These are phyloP conservation scores for Lasiodiplodia hormozganensis DNA, from an alignment of 2,329 filamentous ascomycete species.

Conservation along the genomic window DNA sequence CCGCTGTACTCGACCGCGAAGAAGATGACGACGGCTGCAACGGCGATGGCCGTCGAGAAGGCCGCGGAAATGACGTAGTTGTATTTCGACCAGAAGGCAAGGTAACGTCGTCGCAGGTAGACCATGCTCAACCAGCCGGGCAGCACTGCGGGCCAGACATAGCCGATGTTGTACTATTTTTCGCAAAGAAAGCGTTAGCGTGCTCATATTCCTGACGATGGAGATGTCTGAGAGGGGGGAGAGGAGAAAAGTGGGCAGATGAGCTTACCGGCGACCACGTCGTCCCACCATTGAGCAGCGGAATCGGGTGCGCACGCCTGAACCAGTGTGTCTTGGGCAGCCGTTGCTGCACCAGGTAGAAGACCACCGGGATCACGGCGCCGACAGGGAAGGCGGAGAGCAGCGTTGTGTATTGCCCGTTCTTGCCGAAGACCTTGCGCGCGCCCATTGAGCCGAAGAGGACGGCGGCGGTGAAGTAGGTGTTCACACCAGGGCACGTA, in stretches of 20 bases:
- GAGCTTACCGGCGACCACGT: conserved; percentile 30
- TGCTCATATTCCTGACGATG: no score
- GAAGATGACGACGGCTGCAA: conserved; percentile 74
- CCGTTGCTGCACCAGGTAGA: conserved; percentile 53
- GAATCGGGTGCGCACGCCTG: conserved; percentile 44
- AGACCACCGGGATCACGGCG: conserved; percentile 63
- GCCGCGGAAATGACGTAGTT: conserved; percentile 78
- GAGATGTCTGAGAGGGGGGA: neutral
- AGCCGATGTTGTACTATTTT: conserved; percentile 56
- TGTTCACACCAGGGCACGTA: conserved; percentile 63
- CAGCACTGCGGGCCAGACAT: conserved; percentile 56
- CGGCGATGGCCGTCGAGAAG: conserved; percentile 70
- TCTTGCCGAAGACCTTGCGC: conserved; percentile 69
- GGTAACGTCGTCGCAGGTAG: conserved; percentile 54
- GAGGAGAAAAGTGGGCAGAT: neutral
- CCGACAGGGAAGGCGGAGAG: conserved; percentile 53
- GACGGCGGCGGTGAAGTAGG: conserved; percentile 70
- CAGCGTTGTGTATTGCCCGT: conserved; percentile 74
- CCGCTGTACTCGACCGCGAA: conserved; percentile 69
- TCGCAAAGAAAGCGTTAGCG: no score
- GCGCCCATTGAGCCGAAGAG: conserved; percentile 74
- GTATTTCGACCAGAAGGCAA: conserved; percentile 65
- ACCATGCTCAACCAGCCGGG: conserved; percentile 63
- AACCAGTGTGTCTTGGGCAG: conserved; percentile 66
- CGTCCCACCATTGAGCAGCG: conserved; percentile 29